Evolutionary conservation across 805 yeast species (phyloP).

Genomic region (Candida andamanensis): DNA sequence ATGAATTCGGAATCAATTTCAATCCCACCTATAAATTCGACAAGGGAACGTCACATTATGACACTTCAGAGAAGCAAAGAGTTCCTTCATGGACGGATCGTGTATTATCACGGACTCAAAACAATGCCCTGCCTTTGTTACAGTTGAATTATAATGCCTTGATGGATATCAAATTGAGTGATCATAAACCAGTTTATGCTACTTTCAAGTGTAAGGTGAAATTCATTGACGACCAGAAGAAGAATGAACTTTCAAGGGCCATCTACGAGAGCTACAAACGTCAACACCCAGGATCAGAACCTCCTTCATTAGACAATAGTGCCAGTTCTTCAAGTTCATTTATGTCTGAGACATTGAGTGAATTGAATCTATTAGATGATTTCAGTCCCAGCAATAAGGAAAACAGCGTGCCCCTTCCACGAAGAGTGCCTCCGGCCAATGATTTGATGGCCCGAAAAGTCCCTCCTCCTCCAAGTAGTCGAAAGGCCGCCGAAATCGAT

Average conservation of each 20-base stretch:
- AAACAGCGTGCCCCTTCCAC: no score
- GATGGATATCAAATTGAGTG: conserved; percentile 60
- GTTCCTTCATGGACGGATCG: conserved; percentile 98
- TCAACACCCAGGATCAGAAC: conserved; percentile 19
- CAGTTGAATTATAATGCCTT: conserved; percentile 69
- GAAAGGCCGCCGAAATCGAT: conserved; percentile 11
- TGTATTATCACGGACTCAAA: conserved; percentile 57
- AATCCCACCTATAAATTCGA: conserved; percentile 92
- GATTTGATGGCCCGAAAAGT: conserved; percentile 12
- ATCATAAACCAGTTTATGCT: conserved; percentile 90
- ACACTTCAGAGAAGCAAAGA: conserved; percentile 86
- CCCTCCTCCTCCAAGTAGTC: conserved; percentile 20
- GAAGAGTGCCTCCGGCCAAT: conserved; percentile 6
- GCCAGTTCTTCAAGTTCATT: conserved; percentile 12
- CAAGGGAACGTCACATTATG: conserved; percentile 74
- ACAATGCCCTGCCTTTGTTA: conserved; percentile 25
- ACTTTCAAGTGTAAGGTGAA: conserved; percentile 63
- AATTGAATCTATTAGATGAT: conserved; percentile 32
- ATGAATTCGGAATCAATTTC: conserved; percentile 72
- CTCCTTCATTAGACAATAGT: conserved; percentile 1
- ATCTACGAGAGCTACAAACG: conserved; percentile 26
- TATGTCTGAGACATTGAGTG: conserved; percentile 26
- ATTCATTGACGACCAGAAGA: conserved; percentile 50
- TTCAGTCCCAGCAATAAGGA: no score
- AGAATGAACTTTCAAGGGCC: conserved; percentile 19